Evolutionary conservation across 2,329 filamentous ascomycete genomes (phyloP).

Genomic region (Xylariaceae sp.): DNA sequence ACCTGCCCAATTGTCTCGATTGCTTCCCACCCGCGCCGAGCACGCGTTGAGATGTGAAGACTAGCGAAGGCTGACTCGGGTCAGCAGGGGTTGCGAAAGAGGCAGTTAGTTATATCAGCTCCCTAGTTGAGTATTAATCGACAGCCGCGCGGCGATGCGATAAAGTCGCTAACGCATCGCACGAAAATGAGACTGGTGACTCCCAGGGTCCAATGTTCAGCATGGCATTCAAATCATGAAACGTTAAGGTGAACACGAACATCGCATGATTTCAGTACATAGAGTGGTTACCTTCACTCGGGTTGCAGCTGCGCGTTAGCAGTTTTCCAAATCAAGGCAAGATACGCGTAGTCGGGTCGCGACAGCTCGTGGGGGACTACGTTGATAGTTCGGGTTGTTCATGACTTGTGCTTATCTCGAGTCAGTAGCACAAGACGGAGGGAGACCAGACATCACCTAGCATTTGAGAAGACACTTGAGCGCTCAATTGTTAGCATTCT

Average conservation of each 20-base stretch:
- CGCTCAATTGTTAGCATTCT: slow-evolving; percentile 28
- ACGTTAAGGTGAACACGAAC: background rate
- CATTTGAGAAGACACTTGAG: slow-evolving; percentile 1
- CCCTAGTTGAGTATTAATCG: slow-evolving; percentile 1
- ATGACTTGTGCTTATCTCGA: slow-evolving; percentile 1
- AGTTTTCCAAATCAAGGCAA: too few relatives aligned
- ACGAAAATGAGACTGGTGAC: too few relatives aligned
- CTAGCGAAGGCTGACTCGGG: too few relatives aligned
- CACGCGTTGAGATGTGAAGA: background rate
- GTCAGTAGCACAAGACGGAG: background rate
- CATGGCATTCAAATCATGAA: background rate
- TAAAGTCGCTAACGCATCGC: background rate
- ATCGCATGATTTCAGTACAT: too few relatives aligned
- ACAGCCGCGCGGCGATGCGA: background rate
- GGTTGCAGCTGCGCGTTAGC: too few relatives aligned
- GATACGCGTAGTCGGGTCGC: too few relatives aligned
- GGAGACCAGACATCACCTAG: slow-evolving; percentile 16
- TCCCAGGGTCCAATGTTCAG: background rate
- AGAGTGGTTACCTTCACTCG: too few relatives aligned
- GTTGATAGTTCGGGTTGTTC: background rate
- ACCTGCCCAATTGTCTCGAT: slow-evolving; percentile 10
- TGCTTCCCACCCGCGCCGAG: background rate
- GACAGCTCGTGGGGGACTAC: too few relatives aligned
- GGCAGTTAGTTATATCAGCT: slow-evolving; percentile 7
- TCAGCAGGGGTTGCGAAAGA: slow-evolving; percentile 5